These are phyloP conservation scores for Hanseniaspora jakobsenii DNA, from an alignment of 805 yeast species.

Conservation along the genomic window DNA sequence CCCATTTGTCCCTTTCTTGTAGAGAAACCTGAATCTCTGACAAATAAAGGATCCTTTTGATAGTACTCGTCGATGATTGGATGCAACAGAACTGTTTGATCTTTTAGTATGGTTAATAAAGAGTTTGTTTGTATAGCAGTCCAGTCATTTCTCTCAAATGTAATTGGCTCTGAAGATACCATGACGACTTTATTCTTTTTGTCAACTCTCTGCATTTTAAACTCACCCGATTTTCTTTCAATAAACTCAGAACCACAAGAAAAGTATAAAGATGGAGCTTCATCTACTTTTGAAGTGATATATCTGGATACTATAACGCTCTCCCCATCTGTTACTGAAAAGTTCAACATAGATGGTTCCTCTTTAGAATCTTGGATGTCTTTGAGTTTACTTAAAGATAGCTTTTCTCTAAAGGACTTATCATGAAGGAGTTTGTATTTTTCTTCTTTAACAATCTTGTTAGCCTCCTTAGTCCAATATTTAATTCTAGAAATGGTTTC, in stretches of 20 bases:
- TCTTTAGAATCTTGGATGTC: slow-evolving; percentile 20
- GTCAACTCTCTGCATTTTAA: slow-evolving; percentile 85
- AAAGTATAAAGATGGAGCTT: slow-evolving; percentile 91
- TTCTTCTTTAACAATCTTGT: slow-evolving; percentile 19
- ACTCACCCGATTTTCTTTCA: slow-evolving; percentile 83
- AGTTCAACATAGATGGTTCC: slow-evolving; percentile 79
- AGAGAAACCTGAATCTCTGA: slow-evolving; percentile 70
- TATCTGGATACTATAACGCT: slow-evolving; percentile 79
- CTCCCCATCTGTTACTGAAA: slow-evolving; percentile 90
- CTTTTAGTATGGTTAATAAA: slow-evolving; percentile 54
- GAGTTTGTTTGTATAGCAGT: slow-evolving; percentile 92
- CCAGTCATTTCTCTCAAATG: slow-evolving; percentile 97
- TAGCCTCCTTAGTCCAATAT: slow-evolving; percentile 61
- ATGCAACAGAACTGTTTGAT: slow-evolving; percentile 78
- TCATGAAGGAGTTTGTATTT: slow-evolving; percentile 21
- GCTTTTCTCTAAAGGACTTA: slow-evolving; percentile 1
- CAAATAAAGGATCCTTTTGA: slow-evolving; percentile 53
- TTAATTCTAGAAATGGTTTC: slow-evolving; percentile 65
- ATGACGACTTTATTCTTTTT: slow-evolving; percentile 89
- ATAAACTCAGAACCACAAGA: slow-evolving; percentile 85
- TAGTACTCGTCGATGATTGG: slow-evolving; percentile 86
- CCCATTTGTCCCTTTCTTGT: slow-evolving; percentile 89
- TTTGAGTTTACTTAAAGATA: background rate
- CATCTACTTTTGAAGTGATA: slow-evolving; percentile 78
- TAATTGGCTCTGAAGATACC: slow-evolving; percentile 92